phyloP scores from a whole-genome alignment of 805 yeast genomes.

The Wickerhamiella sergipiensis region DNA sequence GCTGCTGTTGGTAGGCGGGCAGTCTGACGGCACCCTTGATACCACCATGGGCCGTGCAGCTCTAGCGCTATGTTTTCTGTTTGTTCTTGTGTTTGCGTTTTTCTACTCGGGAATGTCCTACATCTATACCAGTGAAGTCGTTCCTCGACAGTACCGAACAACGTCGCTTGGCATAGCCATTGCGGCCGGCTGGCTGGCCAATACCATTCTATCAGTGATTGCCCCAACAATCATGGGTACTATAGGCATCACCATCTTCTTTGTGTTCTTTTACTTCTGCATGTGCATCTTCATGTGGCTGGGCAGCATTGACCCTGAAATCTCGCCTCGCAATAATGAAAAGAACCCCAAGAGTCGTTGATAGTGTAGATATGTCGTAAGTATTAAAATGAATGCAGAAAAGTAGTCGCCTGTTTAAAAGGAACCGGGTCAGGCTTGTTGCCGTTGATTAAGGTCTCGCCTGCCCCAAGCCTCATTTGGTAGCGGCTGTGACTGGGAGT shows the following conservation, averaged over 20 bases:
- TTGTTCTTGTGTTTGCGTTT: constrained; percentile 13
- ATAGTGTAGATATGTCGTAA: too few relatives aligned
- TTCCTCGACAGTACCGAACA: constrained; percentile 6
- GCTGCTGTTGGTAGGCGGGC: background rate
- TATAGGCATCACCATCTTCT: constrained; percentile 3
- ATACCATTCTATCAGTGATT: constrained; percentile 10
- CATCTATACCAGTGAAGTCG: constrained; percentile 17
- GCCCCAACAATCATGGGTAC: constrained; percentile 4
- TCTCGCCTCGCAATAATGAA: background rate
- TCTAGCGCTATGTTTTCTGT: constrained; percentile 10
- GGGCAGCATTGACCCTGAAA: background rate
- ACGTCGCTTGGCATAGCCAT: constrained; percentile 16
- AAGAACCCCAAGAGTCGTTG: background rate
- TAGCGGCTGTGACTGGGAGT: background rate
- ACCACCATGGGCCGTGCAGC: constrained; percentile 7
- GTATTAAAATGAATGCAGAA: too few relatives aligned
- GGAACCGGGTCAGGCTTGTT: too few relatives aligned
- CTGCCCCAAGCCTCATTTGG: too few relatives aligned
- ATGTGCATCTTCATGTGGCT: background rate
- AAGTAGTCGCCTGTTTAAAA: too few relatives aligned
- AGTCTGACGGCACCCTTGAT: background rate
- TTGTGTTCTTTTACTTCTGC: constrained; percentile 3
- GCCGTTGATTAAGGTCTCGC: too few relatives aligned
- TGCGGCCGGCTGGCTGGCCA: constrained; percentile 15
- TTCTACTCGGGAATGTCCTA: constrained; percentile 16